These are phyloP conservation scores for Endocalyx cinctus DNA, from an alignment of 2,329 filamentous ascomycete genomes.

Conservation along the genomic window DNA sequence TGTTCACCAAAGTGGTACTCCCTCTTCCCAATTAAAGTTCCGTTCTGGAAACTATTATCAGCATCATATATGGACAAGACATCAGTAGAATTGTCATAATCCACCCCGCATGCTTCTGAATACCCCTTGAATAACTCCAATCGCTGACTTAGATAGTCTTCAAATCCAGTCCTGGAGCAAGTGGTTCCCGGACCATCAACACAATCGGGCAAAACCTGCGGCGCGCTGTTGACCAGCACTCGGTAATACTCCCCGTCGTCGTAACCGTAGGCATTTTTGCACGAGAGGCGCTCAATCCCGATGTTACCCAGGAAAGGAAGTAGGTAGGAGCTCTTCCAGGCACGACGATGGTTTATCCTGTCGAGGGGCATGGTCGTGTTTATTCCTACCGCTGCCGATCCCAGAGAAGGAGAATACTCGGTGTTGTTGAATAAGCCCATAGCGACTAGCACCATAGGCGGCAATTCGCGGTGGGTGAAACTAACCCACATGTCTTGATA, in stretches of 20 bases:
- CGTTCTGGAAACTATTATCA: constrained; percentile 18
- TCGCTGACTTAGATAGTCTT: constrained; percentile 34
- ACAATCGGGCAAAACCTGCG: constrained; percentile 37
- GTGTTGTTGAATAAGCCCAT: constrained; percentile 69
- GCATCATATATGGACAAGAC: constrained; percentile 23
- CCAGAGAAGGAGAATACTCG: constrained; percentile 51
- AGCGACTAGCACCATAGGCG: constrained; percentile 61
- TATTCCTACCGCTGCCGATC: constrained; percentile 40
- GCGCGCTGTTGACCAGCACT: constrained; percentile 39
- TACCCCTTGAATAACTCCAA: constrained; percentile 35
- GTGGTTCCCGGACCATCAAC: constrained; percentile 39
- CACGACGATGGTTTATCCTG: constrained; percentile 57
- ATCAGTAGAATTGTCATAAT: constrained; percentile 25
- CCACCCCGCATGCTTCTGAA: constrained; percentile 32
- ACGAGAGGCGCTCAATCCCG: constrained; percentile 61
- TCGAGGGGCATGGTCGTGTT: constrained; percentile 63
- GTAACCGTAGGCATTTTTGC: constrained; percentile 51
- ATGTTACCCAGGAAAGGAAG: constrained; percentile 64
- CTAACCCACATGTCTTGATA: constrained; percentile 59
- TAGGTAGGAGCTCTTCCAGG: constrained; percentile 59
- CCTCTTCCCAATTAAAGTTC: constrained; percentile 25
- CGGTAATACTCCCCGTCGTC: constrained; percentile 46
- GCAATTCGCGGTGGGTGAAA: constrained; percentile 66
- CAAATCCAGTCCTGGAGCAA: constrained; percentile 36
- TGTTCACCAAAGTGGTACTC: constrained; percentile 6